A percentile compares a stretch with the other conserved stretches of the same genome.
These are phyloP conservation scores for Boletus tomentosulus DNA, from an alignment of 768 basidiomycete genomes.

Conservation along the genomic window DNA sequence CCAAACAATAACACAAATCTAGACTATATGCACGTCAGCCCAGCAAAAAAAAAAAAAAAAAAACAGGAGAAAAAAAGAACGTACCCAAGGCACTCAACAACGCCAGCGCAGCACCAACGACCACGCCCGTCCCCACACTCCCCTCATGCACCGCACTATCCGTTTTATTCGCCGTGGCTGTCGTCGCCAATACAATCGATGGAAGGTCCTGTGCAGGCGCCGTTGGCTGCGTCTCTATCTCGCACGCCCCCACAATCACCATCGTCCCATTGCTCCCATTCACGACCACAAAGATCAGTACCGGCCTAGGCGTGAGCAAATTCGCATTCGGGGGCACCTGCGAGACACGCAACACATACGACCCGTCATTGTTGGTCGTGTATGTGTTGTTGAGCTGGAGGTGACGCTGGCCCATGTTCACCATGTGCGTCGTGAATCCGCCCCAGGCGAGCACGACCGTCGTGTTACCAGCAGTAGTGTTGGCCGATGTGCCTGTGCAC, in stretches of 20 bases:
- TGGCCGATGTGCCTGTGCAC: slow-evolving; percentile 56
- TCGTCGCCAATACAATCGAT: too few relatives aligned
- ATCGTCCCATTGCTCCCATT: slow-evolving; percentile 74
- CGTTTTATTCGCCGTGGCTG: too few relatives aligned
- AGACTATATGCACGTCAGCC: too few relatives aligned
- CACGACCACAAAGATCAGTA: slow-evolving; percentile 75
- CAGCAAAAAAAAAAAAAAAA: too few relatives aligned
- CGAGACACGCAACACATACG: slow-evolving; percentile 72
- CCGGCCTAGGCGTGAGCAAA: slow-evolving; percentile 87
- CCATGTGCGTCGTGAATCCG: slow-evolving; percentile 81
- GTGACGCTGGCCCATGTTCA: slow-evolving; percentile 85
- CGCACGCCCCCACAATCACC: slow-evolving; percentile 76
- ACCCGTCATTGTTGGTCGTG: slow-evolving; percentile 73
- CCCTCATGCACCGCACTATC: too few relatives aligned
- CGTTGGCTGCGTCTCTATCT: slow-evolving; percentile 50
- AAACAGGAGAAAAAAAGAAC: too few relatives aligned
- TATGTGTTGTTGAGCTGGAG: slow-evolving; percentile 84
- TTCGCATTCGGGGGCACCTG: slow-evolving; percentile 84
- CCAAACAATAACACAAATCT: too few relatives aligned
- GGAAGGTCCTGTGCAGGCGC: too few relatives aligned
- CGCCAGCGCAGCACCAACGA: too few relatives aligned
- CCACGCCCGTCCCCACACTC: too few relatives aligned
- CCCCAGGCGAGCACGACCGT: slow-evolving; percentile 77
- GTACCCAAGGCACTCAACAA: too few relatives aligned
- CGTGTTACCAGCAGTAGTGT: slow-evolving; percentile 68